A percentile compares a stretch with the other conserved stretches of the same genome.
These are phyloP conservation scores for Taphrina deformans DNA, from an alignment of 1,139 yeast species.

Conservation along the genomic window DNA sequence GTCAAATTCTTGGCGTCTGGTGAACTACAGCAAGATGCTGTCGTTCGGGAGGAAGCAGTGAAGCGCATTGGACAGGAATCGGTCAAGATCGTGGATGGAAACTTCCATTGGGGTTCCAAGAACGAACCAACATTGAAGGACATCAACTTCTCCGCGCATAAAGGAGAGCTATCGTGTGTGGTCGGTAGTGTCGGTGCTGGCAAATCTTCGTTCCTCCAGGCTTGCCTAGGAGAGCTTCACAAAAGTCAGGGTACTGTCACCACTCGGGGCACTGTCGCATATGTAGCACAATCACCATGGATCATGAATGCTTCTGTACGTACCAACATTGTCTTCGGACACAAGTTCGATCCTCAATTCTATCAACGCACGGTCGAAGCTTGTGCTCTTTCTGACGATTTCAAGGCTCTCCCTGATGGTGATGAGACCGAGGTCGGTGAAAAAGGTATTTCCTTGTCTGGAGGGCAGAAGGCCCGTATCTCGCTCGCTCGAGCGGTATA, in stretches of 20 bases:
- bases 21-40: slow-evolving; percentile 80
- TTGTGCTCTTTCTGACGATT: slow-evolving; percentile 83
- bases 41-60: slow-evolving; percentile 56
- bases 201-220: slow-evolving; percentile 81
- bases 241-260: slow-evolving; percentile 73
- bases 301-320: slow-evolving; percentile 90
- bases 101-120: slow-evolving; percentile 87
- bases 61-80: slow-evolving; percentile 64
- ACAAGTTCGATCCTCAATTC: slow-evolving; percentile 74
- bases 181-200: slow-evolving; percentile 95
- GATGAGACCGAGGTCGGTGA: slow-evolving; percentile 93
- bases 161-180: slow-evolving; percentile 81
- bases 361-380: slow-evolving; percentile 79
- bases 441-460: slow-evolving; percentile 92
- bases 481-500: slow-evolving; percentile 94
- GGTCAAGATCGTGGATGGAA: slow-evolving; percentile 68
- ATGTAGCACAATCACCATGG: slow-evolving; percentile 94
- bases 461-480: slow-evolving; percentile 95
- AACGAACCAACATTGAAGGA: slow-evolving; percentile 75
- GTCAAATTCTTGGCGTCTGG: slow-evolving; percentile 69
- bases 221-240: slow-evolving; percentile 81
- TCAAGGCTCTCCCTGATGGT: slow-evolving; percentile 78
- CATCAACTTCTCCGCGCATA: slow-evolving; percentile 66
- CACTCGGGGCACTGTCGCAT: slow-evolving; percentile 79
- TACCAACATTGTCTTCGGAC: slow-evolving; percentile 88